Percentiles rank a stretch among this genome's conserved stretches.
These are phyloP conservation scores for Protomyces inouyei DNA, from an alignment of 1,139 yeast species.

Conservation along the genomic window DNA sequence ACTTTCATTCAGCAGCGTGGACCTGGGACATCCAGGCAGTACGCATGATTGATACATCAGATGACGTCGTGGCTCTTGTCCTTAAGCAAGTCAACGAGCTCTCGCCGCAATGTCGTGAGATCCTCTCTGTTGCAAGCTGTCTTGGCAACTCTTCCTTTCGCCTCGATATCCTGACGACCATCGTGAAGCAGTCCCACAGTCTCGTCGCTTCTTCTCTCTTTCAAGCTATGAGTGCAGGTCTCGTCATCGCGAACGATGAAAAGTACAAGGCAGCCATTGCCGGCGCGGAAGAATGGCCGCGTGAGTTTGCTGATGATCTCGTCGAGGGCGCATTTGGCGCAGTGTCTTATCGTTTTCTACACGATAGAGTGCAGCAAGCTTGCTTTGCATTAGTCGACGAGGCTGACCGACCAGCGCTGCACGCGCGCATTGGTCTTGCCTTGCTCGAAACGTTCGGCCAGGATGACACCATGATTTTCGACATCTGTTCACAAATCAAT, in stretches of 20 bases:
- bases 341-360: slow-evolving; percentile 23
- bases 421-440: slow-evolving; percentile 5
- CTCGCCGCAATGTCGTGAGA: slow-evolving; percentile 2
- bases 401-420: slow-evolving; percentile 3
- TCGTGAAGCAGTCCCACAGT: not conserved
- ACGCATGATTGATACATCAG: slow-evolving; percentile 8
- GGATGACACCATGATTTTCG: slow-evolving; percentile 9
- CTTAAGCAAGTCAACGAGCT: slow-evolving; percentile 6
- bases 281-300: not conserved
- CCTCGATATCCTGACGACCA: slow-evolving; percentile 6
- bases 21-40: slow-evolving; percentile 13
- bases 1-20: slow-evolving; percentile 8
- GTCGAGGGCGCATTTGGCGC: not conserved
- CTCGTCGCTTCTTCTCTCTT: slow-evolving; percentile 13
- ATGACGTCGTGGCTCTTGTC: slow-evolving; percentile 22
- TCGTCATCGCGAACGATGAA: slow-evolving; percentile 12
- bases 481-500: slow-evolving; percentile 23
- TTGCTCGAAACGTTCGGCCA: not conserved
- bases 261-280: slow-evolving; percentile 15
- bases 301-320: not conserved
- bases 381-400: slow-evolving; percentile 13
- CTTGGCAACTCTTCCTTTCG: slow-evolving; percentile 20
- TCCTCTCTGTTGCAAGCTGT: slow-evolving; percentile 13
- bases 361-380: slow-evolving; percentile 27
- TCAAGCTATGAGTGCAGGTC: slow-evolving; percentile 15